Evolutionary conservation across 306 rosid species (phyloP).

Genomic region (Vicia faba): DNA sequence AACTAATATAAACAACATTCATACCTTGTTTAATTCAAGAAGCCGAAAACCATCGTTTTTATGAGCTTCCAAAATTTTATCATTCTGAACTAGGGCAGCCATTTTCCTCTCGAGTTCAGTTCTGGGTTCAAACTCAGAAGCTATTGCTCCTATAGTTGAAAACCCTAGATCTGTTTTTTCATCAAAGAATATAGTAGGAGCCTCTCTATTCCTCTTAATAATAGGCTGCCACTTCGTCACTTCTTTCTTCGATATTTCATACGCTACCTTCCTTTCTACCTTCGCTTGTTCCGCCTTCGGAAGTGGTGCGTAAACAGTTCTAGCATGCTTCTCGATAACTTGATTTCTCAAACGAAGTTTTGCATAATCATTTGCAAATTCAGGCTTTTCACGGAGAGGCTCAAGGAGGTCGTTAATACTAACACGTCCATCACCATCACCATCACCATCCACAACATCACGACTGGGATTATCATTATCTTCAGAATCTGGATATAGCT

Average conservation of each 20-base stretch:
- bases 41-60: conserved; percentile 75
- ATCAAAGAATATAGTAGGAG: conserved; percentile 66
- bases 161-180: conserved; percentile 61
- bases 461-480: conserved; percentile 77
- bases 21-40: conserved; percentile 83
- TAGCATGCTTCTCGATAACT: conserved; percentile 51
- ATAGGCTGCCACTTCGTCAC: conserved; percentile 72
- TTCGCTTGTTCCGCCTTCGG: conserved; percentile 59
- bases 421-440: conserved; percentile 68
- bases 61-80: conserved; percentile 75
- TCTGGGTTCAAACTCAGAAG: conserved; percentile 86
- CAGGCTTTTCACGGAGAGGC: conserved; percentile 66
- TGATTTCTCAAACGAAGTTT: conserved; percentile 59
- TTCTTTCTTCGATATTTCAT: conserved; percentile 61
- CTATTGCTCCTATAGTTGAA: conserved; percentile 90
- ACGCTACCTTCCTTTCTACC: conserved; percentile 71
- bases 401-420: conserved; percentile 64
- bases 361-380: conserved; percentile 56
- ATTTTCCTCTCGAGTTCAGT: conserved; percentile 87
- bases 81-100: conserved; percentile 61
- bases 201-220: conserved; percentile 81
- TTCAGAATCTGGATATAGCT: conserved; percentile 88
- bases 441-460: conserved; percentile 75
- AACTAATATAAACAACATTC: conserved; percentile 10
- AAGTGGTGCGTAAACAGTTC: conserved; percentile 62